Percentiles rank a stretch among this genome's conserved stretches.
Conservation (phyloP, 106 monocot genomes). For the Dioscorea dumetorum region DNA sequence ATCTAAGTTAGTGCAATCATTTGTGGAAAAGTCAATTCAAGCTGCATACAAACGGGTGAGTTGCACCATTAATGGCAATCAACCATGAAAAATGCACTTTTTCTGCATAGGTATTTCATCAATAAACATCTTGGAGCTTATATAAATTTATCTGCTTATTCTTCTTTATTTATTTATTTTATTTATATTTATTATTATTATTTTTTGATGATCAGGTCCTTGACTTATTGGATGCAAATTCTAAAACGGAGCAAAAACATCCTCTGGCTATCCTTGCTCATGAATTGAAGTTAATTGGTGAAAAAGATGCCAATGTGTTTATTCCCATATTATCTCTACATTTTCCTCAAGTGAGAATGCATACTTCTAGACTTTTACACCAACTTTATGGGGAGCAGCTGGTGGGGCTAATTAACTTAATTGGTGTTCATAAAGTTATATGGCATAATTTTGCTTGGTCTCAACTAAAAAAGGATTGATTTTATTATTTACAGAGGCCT, state of each 20-base stretch:
- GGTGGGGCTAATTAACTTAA: slow-evolving; percentile 20
- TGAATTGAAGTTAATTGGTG: slow-evolving; percentile 42
- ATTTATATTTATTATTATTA: too few relatives aligned
- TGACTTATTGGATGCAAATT: slow-evolving; percentile 16
- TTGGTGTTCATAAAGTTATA: too few relatives aligned
- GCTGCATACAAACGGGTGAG: slow-evolving; percentile 52
- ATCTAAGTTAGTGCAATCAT: slow-evolving; percentile 30
- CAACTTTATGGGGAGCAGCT: slow-evolving; percentile 51
- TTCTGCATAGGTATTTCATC: too few relatives aligned
- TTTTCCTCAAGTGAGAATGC: slow-evolving; percentile 41
- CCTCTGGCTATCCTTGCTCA: slow-evolving; percentile 44
- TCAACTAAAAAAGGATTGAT: slow-evolving; percentile 3
- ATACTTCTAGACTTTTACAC: slow-evolving; percentile 42
- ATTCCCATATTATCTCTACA: slow-evolving; percentile 34
- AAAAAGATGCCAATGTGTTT: slow-evolving; percentile 44
- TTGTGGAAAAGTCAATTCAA: slow-evolving; percentile 47
- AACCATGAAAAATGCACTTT: too few relatives aligned
- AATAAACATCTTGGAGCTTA: too few relatives aligned
- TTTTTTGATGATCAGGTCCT: slow-evolving; percentile 25
- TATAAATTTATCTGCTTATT: background rate
- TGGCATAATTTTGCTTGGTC: too few relatives aligned
- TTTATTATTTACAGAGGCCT: slow-evolving; percentile 37
- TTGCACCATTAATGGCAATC: background rate
- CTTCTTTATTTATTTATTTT: too few relatives aligned
- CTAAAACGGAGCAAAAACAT: slow-evolving; percentile 31